Conservation (phyloP, 805 yeast species). For the Saccharomycopsis javanensis region DNA sequence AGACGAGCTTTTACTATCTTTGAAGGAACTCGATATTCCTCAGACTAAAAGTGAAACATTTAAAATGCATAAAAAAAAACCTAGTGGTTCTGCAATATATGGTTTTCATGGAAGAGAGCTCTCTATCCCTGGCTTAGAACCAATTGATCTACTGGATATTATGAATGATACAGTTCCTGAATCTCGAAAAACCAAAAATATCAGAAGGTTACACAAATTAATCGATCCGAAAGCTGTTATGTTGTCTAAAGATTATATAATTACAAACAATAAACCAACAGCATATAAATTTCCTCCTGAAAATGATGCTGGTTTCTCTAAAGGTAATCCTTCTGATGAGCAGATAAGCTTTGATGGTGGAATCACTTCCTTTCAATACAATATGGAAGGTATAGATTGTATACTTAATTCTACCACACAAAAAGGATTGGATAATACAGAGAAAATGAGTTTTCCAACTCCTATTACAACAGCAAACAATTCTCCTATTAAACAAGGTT, state of each 20-base stretch:
- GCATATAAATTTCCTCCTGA: conserved; percentile 48
- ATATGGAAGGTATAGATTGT: neutral
- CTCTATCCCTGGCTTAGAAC: conserved; percentile 43
- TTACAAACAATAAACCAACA: conserved; percentile 38
- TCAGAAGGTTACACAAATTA: conserved; percentile 4
- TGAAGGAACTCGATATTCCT: conserved; percentile 24
- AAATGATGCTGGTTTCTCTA: neutral
- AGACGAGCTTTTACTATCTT: conserved; percentile 9
- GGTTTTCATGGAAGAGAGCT: conserved; percentile 62
- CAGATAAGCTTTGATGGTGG: neutral
- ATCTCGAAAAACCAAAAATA: conserved; percentile 21
- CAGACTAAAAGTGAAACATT: conserved; percentile 13
- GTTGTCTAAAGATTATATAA: conserved; percentile 34
- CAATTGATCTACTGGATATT: conserved; percentile 13
- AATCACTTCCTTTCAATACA: neutral
- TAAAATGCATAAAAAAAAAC: conserved; percentile 43
- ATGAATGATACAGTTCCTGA: conserved; percentile 8
- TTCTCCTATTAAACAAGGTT: conserved; percentile 14
- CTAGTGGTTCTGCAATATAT: conserved; percentile 75
- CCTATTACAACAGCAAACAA: conserved; percentile 9
- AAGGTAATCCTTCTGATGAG: neutral
- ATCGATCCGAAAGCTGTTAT: conserved; percentile 20
- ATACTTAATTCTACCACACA: neutral
- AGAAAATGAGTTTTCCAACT: conserved; percentile 2
- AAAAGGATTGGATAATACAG: neutral